Evolutionary conservation across 805 yeast species (phyloP).

Genomic region (Starmerella gropengiesseri): DNA sequence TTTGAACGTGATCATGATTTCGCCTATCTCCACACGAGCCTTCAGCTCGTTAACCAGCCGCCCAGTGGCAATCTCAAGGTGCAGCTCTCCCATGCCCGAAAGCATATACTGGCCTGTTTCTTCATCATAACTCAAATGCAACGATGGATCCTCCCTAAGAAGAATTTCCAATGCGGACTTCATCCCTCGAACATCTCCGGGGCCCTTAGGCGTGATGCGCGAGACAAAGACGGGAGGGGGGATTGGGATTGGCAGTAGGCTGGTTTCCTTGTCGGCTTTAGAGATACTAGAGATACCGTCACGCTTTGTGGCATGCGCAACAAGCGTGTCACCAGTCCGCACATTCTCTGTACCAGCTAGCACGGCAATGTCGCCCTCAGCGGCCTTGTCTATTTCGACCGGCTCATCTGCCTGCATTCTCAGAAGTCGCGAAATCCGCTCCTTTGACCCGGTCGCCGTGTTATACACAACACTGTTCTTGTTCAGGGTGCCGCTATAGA

Average conservation of each 20-base stretch:
- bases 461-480: slow-evolving; percentile 54
- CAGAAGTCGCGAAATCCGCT: slow-evolving; percentile 56
- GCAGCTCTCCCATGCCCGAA: slow-evolving; percentile 96
- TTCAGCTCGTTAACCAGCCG: slow-evolving; percentile 70
- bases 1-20: slow-evolving; percentile 80
- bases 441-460: slow-evolving; percentile 55
- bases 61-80: slow-evolving; percentile 76
- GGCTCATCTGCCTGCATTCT: slow-evolving; percentile 85
- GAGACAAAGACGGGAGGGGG: slow-evolving; percentile 93
- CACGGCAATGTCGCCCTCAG: slow-evolving; percentile 85
- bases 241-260: slow-evolving; percentile 61
- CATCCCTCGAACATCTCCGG: slow-evolving; percentile 69
- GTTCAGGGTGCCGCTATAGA: slow-evolving; percentile 68
- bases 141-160: slow-evolving; percentile 83
- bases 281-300: slow-evolving; percentile 40
- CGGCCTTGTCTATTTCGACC: slow-evolving; percentile 51
- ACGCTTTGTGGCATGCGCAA: slow-evolving; percentile 47
- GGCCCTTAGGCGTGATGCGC: slow-evolving; percentile 67
- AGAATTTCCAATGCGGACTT: slow-evolving; percentile 55
- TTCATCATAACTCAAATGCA: slow-evolving; percentile 56
- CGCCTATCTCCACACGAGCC: slow-evolving; percentile 70
- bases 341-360: slow-evolving; percentile 61
- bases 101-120: slow-evolving; percentile 82
- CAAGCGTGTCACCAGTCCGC: slow-evolving; percentile 82
- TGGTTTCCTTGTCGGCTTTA: slow-evolving; percentile 36